Base-by-base conservation (phyloP, 2,329 filamentous ascomycete genomes). In the Alternaria conjuncta region DNA sequence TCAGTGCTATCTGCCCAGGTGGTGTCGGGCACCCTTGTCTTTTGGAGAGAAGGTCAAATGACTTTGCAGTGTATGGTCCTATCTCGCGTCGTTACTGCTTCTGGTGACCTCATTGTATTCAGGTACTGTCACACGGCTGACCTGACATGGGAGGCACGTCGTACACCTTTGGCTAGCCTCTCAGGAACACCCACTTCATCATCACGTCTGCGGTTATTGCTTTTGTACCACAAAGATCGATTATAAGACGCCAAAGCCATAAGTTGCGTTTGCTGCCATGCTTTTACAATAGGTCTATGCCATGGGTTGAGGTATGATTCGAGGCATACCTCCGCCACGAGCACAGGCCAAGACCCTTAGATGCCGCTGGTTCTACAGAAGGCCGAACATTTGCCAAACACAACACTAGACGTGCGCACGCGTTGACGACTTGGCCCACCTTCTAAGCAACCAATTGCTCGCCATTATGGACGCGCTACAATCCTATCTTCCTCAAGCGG, bases 401-500 rank as follows among this genome's bases (percentile, higher is more conserved):
- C 20, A 21, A 45, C 47, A 44, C 26, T n/a, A 21, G 32, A 54
- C 55, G 41, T 44, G 55, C 56, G 30, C 43, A 46, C 49, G 26
- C 11, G 21, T 32, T 20, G 25, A 18, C 15, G 13, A 9, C 36
- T n/a, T n/a, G n/a, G n/a, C n/a, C n/a, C n/a, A n/a, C n/a, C n/a
- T n/a, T n/a, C n/a, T n/a, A n/a, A 45, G 13, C 15, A 46, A n/a
- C 43, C 18, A 43, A 28, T 20, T 32, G 13, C 21, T 26, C 18
- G 18, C 36, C 60, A 59, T 49, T 44, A 81, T 82, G 79, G 67
- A 74, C 10, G 65, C 65, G 21, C 45, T 83, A 11, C 59, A 72
- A 13, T 78, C 78, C 58, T 81, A 81, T 68, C 77, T 85, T n/a
- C 84, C 84, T 2, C 79, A 76, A 3, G 68, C 74, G 46, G 79